phyloP scores from a whole-genome alignment of 371 early-diverging fungal genomes.

The Funneliformis caledonium region DNA sequence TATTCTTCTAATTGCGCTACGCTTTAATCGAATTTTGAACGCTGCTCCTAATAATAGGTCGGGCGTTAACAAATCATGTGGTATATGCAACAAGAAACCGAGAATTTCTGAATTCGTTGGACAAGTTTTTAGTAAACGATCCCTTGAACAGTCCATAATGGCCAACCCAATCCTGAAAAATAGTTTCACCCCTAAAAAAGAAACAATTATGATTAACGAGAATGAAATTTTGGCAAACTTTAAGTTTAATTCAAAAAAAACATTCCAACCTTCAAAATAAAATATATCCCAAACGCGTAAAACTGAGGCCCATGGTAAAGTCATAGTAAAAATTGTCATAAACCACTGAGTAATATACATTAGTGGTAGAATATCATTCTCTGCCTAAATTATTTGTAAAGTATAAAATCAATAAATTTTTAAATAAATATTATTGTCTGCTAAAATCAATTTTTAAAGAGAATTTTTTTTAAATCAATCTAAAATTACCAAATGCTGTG shows the following conservation, averaged over 20 bases:
- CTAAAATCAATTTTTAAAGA: not conserved
- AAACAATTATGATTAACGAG: not conserved
- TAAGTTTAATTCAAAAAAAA: not conserved
- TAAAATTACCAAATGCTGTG: conserved; percentile 68
- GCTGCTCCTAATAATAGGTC: conserved; percentile 73
- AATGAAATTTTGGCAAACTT: not conserved
- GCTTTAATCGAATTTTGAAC: conserved; percentile 63
- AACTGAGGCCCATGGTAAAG: conserved; percentile 90
- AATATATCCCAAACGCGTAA: conserved; percentile 95
- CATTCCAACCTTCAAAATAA: conserved; percentile 69
- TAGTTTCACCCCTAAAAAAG: conserved; percentile 69
- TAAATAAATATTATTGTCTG: not conserved
- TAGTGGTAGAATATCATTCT: conserved; percentile 79
- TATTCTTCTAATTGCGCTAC: conserved; percentile 45
- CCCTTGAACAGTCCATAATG: conserved; percentile 65
- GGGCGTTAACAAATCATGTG: conserved; percentile 71
- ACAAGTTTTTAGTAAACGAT: conserved; percentile 71
- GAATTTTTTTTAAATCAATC: conserved; percentile 27
- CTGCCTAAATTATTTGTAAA: conserved; percentile 46
- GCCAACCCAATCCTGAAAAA: conserved; percentile 86
- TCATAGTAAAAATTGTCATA: conserved; percentile 87
- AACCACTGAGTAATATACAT: conserved; percentile 96
- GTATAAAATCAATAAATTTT: not conserved
- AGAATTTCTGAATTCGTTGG: conserved; percentile 79
- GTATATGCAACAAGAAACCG: conserved; percentile 80